Evolutionary conservation across 805 yeast genomes (phyloP).

Genomic region (Saturnispora quitensis): DNA sequence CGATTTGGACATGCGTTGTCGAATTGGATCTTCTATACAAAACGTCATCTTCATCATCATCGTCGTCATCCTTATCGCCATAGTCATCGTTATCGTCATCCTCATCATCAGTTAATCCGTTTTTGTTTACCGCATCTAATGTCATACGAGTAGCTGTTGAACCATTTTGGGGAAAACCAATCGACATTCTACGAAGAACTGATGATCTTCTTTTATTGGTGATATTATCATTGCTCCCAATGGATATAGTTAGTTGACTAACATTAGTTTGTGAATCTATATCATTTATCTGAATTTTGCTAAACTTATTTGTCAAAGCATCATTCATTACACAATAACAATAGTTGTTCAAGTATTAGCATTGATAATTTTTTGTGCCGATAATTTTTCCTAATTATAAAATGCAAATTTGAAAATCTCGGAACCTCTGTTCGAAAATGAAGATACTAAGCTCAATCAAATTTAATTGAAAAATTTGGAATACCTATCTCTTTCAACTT

Average conservation of each 20-base stretch:
- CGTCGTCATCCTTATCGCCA: constrained; percentile 10
- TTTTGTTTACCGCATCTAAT: constrained; percentile 2
- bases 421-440: not conserved
- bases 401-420: not conserved
- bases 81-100: constrained; percentile 6
- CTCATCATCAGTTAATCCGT: not conserved
- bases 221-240: not conserved
- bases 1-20: constrained; percentile 17
- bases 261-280: not conserved
- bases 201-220: constrained; percentile 20
- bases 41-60: constrained; percentile 3
- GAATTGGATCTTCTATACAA: constrained; percentile 11
- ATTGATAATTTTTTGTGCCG: not conserved
- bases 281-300: not conserved
- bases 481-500: constrained; percentile 43
- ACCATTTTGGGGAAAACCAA: constrained; percentile 14
- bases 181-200: constrained; percentile 23
- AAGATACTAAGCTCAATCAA: not conserved
- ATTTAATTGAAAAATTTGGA: constrained; percentile 49
- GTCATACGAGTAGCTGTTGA: constrained; percentile 2
- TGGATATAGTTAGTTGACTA: not conserved
- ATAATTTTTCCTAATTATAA: not conserved
- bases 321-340: not conserved
- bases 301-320: not conserved
- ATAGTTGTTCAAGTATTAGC: not conserved